Evolutionary conservation across 768 basidiomycete genomes (phyloP), one percentile per base, ranked within the genome.

Genomic region (Multifurca ochricompacta): DNA sequence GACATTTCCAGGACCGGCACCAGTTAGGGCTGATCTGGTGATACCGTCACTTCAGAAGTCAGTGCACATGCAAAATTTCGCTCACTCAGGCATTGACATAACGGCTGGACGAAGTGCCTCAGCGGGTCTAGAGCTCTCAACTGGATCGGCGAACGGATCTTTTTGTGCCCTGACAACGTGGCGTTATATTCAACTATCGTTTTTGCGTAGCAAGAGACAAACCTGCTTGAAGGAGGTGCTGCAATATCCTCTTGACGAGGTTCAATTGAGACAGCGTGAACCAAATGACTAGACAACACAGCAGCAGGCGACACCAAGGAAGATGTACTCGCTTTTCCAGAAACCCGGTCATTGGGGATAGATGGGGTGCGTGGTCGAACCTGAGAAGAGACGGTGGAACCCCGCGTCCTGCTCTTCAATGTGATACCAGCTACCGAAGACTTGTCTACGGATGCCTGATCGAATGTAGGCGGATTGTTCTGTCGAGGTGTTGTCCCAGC

Each of bases 341-440:
- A 60, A 23, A 54, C 23, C 19, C 43, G 52, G 6, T 46, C 58
- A 7, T 49, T 59, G 30, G 52, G 52, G 21, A 48, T 41, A 43
- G 60, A 40, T 9, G 60, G 53, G 7, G 51, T 60, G 36, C 48
- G 54, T 21, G 58, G 57, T n/a, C 56, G 54, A 11, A 49, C 40
- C 48, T 58, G 59, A 34, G 60, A 61, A 32, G 60, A 59, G 9
- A 61, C 48, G 18, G 58, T 61, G 21, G 58, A 59, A 27, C 42
- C 53, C 31, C 60, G 54, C 30, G 60, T 49, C 42, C 60, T 45
- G 18, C 23, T 49, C 45, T 51, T 59, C 55, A 51, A 30, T 10
- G 35, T 31, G 37, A 52, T 37, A 40, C 48, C 31, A 8, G 58
- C 51, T 19, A 54, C 31, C 14, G 34, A 39, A n/a, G 54, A 36